Conservation (phyloP, 257 asterid genomes). For the Ehretia macrophylla region DNA sequence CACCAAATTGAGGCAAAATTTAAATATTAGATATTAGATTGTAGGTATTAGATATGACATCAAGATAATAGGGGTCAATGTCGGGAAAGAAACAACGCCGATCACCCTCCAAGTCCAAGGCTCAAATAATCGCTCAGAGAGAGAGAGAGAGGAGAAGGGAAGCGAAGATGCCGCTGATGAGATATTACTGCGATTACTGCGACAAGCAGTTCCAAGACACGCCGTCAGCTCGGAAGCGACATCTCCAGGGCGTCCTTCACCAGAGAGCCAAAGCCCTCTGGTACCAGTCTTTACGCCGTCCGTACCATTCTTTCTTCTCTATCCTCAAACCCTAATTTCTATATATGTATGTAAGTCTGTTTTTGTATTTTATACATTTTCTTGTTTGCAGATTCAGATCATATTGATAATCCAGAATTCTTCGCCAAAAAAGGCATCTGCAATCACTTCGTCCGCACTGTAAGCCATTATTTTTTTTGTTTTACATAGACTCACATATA, state of each 20-base stretch:
- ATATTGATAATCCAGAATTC: conserved; percentile 36
- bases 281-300: conserved; percentile 66
- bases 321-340: background rate
- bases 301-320: background rate
- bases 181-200: conserved; percentile 89
- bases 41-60: too few species aligned
- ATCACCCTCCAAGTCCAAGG: too few species aligned
- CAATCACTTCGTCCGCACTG: conserved; percentile 82
- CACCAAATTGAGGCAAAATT: too few species aligned
- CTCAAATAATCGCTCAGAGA: too few species aligned
- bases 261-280: conserved; percentile 94
- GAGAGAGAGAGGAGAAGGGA: too few species aligned
- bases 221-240: conserved; percentile 75
- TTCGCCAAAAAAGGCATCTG: conserved; percentile 63
- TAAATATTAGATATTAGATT: too few species aligned
- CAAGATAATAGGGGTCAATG: too few species aligned
- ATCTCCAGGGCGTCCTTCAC: conserved; percentile 76
- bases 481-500: background rate
- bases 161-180: conserved; percentile 61
- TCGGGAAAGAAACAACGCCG: too few species aligned
- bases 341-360: background rate
- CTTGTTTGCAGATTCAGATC: conserved; percentile 26
- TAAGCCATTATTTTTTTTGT: conserved; percentile 11
- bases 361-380: too few species aligned
- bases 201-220: conserved; percentile 90